Percentiles rank a stretch among this genome's conserved stretches.
These are phyloP conservation scores for Microsporum ferrugineum DNA, from an alignment of 2,329 filamentous ascomycete species.

Conservation along the genomic window DNA sequence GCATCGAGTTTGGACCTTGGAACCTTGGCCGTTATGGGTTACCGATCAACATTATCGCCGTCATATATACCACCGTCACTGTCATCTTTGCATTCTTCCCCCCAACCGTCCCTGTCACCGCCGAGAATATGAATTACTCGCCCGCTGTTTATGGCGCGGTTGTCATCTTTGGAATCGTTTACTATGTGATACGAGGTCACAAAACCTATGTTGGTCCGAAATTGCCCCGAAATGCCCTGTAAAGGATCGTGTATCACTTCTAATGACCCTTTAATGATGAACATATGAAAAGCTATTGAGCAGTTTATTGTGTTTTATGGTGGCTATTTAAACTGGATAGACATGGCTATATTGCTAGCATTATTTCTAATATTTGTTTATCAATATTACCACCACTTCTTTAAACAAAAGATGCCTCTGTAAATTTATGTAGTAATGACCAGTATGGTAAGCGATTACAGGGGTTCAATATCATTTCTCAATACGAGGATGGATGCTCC, in stretches of 20 bases:
- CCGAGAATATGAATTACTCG: constrained; percentile 17
- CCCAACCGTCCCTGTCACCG: not conserved
- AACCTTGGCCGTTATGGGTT: constrained; percentile 29
- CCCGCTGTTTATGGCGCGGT: constrained; percentile 33
- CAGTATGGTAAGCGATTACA: too few relatives aligned
- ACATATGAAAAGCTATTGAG: not conserved
- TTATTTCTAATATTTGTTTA: not conserved
- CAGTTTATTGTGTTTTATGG: not conserved
- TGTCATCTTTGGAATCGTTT: constrained; percentile 29
- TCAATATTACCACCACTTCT: not conserved
- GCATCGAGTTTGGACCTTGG: constrained; percentile 35
- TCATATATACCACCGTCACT: constrained; percentile 7
- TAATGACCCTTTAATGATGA: not conserved
- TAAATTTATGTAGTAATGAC: too few relatives aligned
- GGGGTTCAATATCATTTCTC: too few relatives aligned
- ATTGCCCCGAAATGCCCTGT: not conserved
- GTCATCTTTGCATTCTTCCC: constrained; percentile 13
- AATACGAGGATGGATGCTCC: too few relatives aligned
- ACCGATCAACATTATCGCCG: constrained; percentile 9
- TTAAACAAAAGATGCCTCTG: too few relatives aligned
- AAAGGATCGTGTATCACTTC: not conserved
- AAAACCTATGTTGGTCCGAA: not conserved
- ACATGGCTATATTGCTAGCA: not conserved
- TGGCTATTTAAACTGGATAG: not conserved
- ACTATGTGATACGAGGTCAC: constrained; percentile 26